Evolutionary conservation across 1,139 yeast species (phyloP).

Genomic region (Diutina sp.): DNA sequence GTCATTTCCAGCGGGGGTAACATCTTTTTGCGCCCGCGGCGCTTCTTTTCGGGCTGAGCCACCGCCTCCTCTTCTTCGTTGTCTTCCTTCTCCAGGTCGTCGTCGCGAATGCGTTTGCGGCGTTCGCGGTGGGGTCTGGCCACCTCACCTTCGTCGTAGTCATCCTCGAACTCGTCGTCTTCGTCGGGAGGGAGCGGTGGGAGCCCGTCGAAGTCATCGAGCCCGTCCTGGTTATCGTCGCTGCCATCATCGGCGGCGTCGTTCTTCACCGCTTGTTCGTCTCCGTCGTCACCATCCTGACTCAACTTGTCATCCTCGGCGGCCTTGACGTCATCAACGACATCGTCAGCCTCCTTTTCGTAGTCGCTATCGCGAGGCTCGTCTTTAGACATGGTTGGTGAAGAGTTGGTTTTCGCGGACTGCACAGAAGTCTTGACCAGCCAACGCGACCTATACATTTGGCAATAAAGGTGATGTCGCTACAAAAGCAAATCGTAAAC

Average conservation of each 20-base stretch:
- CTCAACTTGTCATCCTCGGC: not conserved
- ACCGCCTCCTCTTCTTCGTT: conserved; percentile 3
- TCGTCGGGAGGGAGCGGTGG: conserved; percentile 6
- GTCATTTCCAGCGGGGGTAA: conserved; percentile 18
- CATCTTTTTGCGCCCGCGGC: conserved; percentile 10
- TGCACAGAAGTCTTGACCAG: not conserved
- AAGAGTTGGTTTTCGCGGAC: not conserved
- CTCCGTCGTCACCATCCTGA: conserved; percentile 4
- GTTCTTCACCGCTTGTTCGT: conserved; percentile 3
- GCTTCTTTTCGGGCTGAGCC: conserved; percentile 4
- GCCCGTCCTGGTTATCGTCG: not conserved
- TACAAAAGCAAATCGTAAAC: no score
- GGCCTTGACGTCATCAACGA: conserved; percentile 4
- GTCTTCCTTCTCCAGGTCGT: conserved; percentile 8
- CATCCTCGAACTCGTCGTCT: conserved; percentile 11
- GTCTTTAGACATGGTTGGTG: not conserved
- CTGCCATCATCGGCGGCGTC: conserved; percentile 11
- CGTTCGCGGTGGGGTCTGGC: conserved; percentile 9
- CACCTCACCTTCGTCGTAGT: conserved; percentile 6
- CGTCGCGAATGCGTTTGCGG: conserved; percentile 12
- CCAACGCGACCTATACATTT: not conserved
- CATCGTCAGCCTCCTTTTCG: conserved; percentile 11
- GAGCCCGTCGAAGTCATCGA: conserved; percentile 5
- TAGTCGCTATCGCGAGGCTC: conserved; percentile 10
- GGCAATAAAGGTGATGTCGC: not conserved